These are phyloP conservation scores for Pseudogymnoascus destructans DNA, from an alignment of 2,329 filamentous ascomycete species.

Conservation along the genomic window DNA sequence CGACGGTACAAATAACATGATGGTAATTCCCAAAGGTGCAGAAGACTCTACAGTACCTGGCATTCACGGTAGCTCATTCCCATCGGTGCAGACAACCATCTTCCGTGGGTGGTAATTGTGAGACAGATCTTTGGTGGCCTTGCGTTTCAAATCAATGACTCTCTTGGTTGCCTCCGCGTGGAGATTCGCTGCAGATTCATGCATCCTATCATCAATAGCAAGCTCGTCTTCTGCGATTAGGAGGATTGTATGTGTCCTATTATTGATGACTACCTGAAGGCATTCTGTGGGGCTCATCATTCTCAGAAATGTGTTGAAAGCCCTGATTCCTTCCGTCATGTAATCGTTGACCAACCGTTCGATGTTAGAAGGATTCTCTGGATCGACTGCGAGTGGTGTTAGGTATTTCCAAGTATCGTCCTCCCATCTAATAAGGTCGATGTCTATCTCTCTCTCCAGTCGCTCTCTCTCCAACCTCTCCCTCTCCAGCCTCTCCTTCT, in stretches of 20 bases:
- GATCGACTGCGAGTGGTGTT: not conserved
- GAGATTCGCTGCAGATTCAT: not conserved
- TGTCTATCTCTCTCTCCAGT: constrained; percentile 9
- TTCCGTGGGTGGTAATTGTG: not conserved
- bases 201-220: not conserved
- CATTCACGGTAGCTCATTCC: too few species aligned
- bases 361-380: not conserved
- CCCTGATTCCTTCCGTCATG: not conserved
- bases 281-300: not conserved
- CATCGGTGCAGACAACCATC: too few species aligned
- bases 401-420: not conserved
- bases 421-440: not conserved
- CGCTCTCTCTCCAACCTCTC: too few species aligned
- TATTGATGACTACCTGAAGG: not conserved
- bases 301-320: not conserved
- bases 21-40: too few species aligned
- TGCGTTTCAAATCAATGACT: not conserved
- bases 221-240: not conserved
- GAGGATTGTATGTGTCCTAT: too few species aligned
- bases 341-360: not conserved
- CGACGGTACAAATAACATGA: too few species aligned
- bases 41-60: too few species aligned
- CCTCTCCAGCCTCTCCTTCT: constrained; percentile 12
- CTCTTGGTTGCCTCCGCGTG: not conserved
- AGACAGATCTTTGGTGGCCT: not conserved